Evolutionary conservation across 202 grass and related monocot genomes (phyloP), one percentile per base, ranked within the genome.

Genomic region (Bolboschoenoplectus hybrid): DNA sequence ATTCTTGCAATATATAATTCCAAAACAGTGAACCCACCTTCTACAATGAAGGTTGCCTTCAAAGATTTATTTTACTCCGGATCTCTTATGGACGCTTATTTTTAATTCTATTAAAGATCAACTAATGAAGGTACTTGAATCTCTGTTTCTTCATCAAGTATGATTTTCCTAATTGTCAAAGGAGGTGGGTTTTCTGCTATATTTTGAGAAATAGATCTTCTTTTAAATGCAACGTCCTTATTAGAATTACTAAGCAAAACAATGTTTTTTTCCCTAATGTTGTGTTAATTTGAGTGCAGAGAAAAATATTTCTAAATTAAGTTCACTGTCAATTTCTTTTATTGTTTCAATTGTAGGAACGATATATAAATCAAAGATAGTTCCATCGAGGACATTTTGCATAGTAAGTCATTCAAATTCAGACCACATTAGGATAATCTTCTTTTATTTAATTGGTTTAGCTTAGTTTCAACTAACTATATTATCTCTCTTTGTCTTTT

Each of bases 361-460:
- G 26, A 76, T 98, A 90, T 98, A 95, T 87, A 95, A 92, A 91
- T 87, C 96, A 73, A 92, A 87, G 60, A 95, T 98, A 82, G 90
- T 98, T 86, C 90, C 96, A 75, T 98, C 93, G 57, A 93, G 96
- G 84, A 98, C 96, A 89, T 98, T 95, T 91, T 98, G 91, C 35
- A 85, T 98, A 83, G 96, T 98, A 95, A 88, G 91, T 88, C 52
- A 80, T 50, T 50, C 38, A 85, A 87, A 86, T 67, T 74, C 17
- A 16, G 80, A 52, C 40, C 53, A 57, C 50, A 70, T 75, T 55
- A 20, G 8, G 65, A 51, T 88, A 80, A 17, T 73, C 7, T 53
- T 83, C 20, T 71, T 79, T 43, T 44, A 55, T 85, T 74, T 80
- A 26, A 68, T 12, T 47, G 4, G 51, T 85, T 69, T 81, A 34